These are phyloP conservation scores for Colletotrichum higginsianum DNA, from an alignment of 2,329 filamentous ascomycete genomes.

Conservation along the genomic window DNA sequence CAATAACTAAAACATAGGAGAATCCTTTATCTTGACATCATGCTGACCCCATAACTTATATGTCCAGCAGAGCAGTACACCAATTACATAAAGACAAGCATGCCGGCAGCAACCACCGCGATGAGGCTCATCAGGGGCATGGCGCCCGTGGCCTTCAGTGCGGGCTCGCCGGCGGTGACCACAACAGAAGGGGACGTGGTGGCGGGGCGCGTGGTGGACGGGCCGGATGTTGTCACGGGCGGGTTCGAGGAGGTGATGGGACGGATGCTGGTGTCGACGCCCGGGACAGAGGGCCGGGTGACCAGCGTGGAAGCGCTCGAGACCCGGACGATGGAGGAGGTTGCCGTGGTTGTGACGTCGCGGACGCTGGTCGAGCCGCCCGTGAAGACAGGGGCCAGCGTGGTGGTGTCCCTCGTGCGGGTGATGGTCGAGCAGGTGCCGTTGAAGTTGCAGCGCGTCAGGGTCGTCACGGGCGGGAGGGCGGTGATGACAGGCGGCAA, in stretches of 20 bases:
- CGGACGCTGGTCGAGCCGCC: neutral
- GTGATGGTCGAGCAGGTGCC: conserved; percentile 5
- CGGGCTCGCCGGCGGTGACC: conserved; percentile 14
- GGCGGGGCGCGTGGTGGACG: neutral
- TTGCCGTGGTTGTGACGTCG: neutral
- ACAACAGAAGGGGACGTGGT: neutral
- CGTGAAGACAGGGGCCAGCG: neutral
- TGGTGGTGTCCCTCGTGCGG: neutral
- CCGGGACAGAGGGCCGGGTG: neutral
- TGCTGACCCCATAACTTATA: neutral
- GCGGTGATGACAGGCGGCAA: neutral
- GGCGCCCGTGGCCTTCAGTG: conserved; percentile 6
- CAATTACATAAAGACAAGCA: conserved; percentile 21
- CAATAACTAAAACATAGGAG: neutral
- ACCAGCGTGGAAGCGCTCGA: neutral
- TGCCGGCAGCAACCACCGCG: conserved; percentile 24
- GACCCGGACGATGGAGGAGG: neutral
- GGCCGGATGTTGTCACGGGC: neutral
- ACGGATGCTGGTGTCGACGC: neutral
- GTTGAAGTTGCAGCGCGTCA: conserved; percentile 2
- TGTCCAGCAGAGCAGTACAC: no score
- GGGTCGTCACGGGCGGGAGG: neutral
- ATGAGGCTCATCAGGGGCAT: conserved; percentile 21
- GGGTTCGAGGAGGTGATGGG: neutral
- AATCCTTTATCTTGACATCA: neutral